Base-by-base conservation (phyloP, 177 flowering plant species). In the Vitis hybrid region DNA sequence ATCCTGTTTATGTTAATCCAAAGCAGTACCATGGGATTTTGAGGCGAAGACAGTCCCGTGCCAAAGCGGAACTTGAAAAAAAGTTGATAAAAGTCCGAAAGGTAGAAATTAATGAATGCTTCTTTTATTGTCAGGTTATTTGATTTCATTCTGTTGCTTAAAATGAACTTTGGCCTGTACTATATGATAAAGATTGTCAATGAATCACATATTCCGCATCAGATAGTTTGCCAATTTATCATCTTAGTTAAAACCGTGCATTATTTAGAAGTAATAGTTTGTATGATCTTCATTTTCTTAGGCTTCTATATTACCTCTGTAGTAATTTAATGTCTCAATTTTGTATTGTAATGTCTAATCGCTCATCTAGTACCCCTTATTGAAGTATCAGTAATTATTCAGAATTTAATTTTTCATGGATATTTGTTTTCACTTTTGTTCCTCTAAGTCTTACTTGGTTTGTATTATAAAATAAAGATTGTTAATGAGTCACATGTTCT, bases 1-100 rank as follows among this genome's bases (percentile, higher is more conserved):
- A 93, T 75, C 97, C 98, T 73, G 97, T 93, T 29, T 91, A 86
- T 77, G 97, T 93, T 72, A 93, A 93, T 77, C 95, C 97, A n/a
- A 93, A 93, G 81, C 98, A 93, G 62, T 93, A 90, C 72, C 89
- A 81, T 75, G 94, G 90, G 49, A 91, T 93, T 72, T 65, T 93
- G 74, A 86, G 94, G 81, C 89, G 98, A 78, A 86, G 98, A 69
- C 89, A 90, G 73, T 88, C 91, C 16, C 94, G 96, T 21, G 98
- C 97, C 14, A 93, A 93, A 70, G 97, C 97, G 11, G 98, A 93
- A 82, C 77, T 87, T 51, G 90, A 88, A 72, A 90, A 70, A 86
- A 93, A 91, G 79, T 73, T 89, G 56, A 77, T 90, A 50, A 93
- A 89, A 86, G 80, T 19, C 74, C 81, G 98, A 74, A 91, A 91